Base-by-base conservation (phyloP, 2,329 filamentous ascomycete species). In the Calonectria montana region DNA sequence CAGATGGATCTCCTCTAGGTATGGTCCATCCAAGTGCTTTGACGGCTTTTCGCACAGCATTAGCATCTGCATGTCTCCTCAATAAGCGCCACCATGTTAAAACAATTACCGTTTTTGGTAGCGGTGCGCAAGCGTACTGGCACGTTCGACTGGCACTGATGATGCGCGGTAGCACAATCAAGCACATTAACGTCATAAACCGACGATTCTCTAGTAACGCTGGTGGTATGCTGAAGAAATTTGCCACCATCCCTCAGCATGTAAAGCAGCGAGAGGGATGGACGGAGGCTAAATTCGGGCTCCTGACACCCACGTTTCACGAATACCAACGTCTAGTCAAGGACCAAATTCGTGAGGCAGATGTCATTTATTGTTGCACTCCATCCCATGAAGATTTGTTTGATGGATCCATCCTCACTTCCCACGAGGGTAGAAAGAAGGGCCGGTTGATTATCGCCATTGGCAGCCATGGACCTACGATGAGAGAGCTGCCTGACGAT, bases 111-210 rank as follows among this genome's bases (percentile, higher is more conserved):
- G 93, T 97, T 65, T 98, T 98, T 81, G 96, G 96, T 27, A 92
- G 93, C 39, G 96, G 96, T 55, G 91, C 93, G 77, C 96, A 98
- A 85, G 96, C 96, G 15, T 97, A 96, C 85, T 98, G 96, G 96
- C 96, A 98, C 81, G 91, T 97, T 50, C 92, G 95, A 1, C 89
- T 98, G 5, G 93, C 96, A 0, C 88, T 98, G 13, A 88, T 96
- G 74, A 88, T 97, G 62, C 93, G 89, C 25, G 91, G 91, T 2
- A 67, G 85, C 55, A 94, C 94, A 23, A 92, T 98, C 77, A 92
- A 92, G 77, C 91, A 93, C 70, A 89, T 98, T 59, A 93, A 96
- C 83, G 92, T 98, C 78, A 92, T 98, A 81, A 97, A 96, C 79
- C 92, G 94, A 39, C 87, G 88, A 65, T 94, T 94, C 80, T 88